Percentiles rank a stretch among this genome's conserved stretches.
These are phyloP conservation scores for Sporothrix luriei DNA, from an alignment of 2,329 filamentous ascomycete species.

Conservation along the genomic window DNA sequence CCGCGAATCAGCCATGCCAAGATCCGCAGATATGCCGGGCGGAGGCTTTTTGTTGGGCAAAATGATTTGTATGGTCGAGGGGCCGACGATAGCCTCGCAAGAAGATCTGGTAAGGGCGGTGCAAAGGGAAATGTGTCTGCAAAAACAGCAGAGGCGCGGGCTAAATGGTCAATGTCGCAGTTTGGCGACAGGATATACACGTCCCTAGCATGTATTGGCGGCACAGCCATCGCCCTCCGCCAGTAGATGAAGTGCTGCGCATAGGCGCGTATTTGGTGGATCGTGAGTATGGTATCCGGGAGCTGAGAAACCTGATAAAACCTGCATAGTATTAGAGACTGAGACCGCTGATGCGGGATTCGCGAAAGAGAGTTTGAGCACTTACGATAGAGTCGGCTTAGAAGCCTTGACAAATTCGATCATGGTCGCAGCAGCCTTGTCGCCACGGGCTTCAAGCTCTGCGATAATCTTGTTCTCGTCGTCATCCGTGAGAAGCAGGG, in stretches of 20 bases:
- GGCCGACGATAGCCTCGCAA: constrained; percentile 77
- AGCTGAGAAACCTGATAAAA: constrained; percentile 69
- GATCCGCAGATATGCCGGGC: constrained; percentile 84
- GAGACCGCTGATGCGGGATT: neutral
- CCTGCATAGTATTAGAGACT: constrained; percentile 32
- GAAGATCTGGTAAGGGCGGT: constrained; percentile 80
- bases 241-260: constrained; percentile 95
- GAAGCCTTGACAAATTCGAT: constrained; percentile 79
- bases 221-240: constrained; percentile 88
- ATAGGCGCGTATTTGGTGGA: constrained; percentile 81
- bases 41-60: constrained; percentile 84
- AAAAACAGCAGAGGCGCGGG: constrained; percentile 71
- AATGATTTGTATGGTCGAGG: constrained; percentile 82
- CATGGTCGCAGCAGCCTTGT: constrained; percentile 74
- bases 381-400: constrained; percentile 66
- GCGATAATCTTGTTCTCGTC: constrained; percentile 74
- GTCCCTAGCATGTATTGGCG: constrained; percentile 85
- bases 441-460: constrained; percentile 74
- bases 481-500: constrained; percentile 80
- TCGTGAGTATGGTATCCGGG: constrained; percentile 67
- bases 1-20: constrained; percentile 90
- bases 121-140: constrained; percentile 78
- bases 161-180: constrained; percentile 73
- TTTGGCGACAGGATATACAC: constrained; percentile 91
- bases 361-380: constrained; percentile 32